These are phyloP conservation scores for Rhynchospora breviuscula DNA, from an alignment of 176 grass and related monocot species.

Conservation along the genomic window DNA sequence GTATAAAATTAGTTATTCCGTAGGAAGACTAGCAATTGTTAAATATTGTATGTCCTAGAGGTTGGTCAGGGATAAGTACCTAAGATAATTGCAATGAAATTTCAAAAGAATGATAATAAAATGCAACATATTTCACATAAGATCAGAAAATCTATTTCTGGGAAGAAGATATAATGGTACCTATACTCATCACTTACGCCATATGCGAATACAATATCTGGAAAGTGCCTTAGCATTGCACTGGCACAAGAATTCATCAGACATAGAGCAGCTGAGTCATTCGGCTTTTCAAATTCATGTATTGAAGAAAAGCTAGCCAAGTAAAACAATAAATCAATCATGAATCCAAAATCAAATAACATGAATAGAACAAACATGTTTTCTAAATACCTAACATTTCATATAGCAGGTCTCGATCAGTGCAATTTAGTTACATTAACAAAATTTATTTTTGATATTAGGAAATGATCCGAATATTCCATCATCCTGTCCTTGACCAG, in stretches of 20 bases:
- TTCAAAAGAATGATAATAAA: no score
- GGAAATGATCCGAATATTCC: no score
- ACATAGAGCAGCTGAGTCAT: conserved; percentile 55
- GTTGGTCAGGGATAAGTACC: neutral
- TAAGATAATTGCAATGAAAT: no score
- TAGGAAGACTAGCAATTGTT: neutral
- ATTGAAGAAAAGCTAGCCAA: conserved; percentile 59
- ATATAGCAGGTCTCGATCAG: neutral
- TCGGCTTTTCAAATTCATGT: conserved; percentile 76
- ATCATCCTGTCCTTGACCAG: neutral
- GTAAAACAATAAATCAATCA: neutral
- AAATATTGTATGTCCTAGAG: neutral
- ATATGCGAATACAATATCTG: conserved; percentile 85
- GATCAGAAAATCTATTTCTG: neutral
- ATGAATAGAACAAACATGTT: neutral
- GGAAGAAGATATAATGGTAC: conserved; percentile 16
- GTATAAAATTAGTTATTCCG: neutral
- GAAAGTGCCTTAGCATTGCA: conserved; percentile 63
- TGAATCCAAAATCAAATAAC: neutral
- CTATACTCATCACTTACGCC: conserved; percentile 94
- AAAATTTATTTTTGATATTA: no score
- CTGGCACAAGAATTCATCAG: conserved; percentile 76
- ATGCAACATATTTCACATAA: neutral
- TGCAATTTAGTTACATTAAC: neutral
- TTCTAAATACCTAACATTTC: neutral